Base-by-base conservation (phyloP, 2,329 filamentous ascomycete species). In the Cadophora luteo-olivacea region DNA sequence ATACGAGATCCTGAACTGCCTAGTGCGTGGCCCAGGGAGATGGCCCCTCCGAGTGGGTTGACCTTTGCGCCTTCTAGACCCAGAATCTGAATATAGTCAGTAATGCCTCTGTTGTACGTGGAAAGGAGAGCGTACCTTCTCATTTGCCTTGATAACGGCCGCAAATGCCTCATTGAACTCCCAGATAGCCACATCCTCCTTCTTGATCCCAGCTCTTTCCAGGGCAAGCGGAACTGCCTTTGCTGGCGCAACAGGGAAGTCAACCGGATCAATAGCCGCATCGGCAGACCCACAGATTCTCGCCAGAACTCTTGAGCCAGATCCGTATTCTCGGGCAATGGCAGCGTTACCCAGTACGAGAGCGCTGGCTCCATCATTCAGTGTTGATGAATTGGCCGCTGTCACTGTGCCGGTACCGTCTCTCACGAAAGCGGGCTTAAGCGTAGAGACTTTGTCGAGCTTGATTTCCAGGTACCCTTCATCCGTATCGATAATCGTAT, bases 141-240 rank as follows among this genome's bases (percentile, higher is more conserved):
- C 91, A 78, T 98, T 97, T 52, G 95, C 94, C 79, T 96, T 94
- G 80, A 97, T 96, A 36, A 97, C 94, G 4, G 92, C 93, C 33
- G 96, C 95, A 78, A 99, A 99, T 0, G 96, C 96, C 82, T 99
- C 96, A 80, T 99, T 99, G 81, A 99, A 97, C 80, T 98, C 96
- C 95, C 96, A 98, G 25, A 97, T 84, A 5, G 95, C 90, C 57
- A 99, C 93, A 80, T 98, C 92, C 58, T 97, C 91, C 81, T 94
- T 93, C 72, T 89, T 93, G 73, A 99, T 94, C 12, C 95, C 94
- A 0, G 96, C 96, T 67, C 94, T 87, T 80, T 94, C 87, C 62
- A 99, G 85, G 12, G 94, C 94, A 75, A 97, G 89, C 3, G 95
- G 94, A 0, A 98, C 95, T 5, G 95, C 95, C 80, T 97, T 94